Evolutionary conservation across 495 filamentous ascomycete species (phyloP).

Genomic region (Poronia punctata): DNA sequence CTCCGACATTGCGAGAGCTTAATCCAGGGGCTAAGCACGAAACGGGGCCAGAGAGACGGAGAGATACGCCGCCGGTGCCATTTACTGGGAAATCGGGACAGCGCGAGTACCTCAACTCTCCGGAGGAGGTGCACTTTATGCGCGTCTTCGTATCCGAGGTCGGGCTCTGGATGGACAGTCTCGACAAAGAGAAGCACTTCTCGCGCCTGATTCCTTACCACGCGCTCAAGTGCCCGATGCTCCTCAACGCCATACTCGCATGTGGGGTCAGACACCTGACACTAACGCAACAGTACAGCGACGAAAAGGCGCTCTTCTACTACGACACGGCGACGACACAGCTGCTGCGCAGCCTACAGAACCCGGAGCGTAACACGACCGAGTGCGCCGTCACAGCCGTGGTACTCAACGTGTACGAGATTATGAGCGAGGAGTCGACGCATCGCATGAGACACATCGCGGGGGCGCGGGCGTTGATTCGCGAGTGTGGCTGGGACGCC

Average conservation of each 20-base stretch:
- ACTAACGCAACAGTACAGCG: conserved; percentile 62
- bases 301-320: conserved; percentile 73
- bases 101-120: conserved; percentile 54
- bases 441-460: conserved; percentile 83
- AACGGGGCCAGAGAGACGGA: no score
- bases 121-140: conserved; percentile 77
- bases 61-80: conserved; percentile 42
- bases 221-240: conserved; percentile 75
- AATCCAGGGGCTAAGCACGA: conserved; percentile 13
- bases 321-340: conserved; percentile 75
- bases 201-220: conserved; percentile 73
- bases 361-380: conserved; percentile 74
- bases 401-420: conserved; percentile 85
- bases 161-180: conserved; percentile 87
- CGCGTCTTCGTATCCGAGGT: conserved; percentile 90
- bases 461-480: conserved; percentile 79
- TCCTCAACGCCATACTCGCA: conserved; percentile 85
- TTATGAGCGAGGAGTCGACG: conserved; percentile 71
- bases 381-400: conserved; percentile 87
- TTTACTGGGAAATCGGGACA: conserved; percentile 40
- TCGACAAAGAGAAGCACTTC: conserved; percentile 87
- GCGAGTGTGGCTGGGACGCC: conserved; percentile 86
- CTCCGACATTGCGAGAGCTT: conserved; percentile 16
- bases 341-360: conserved; percentile 65
- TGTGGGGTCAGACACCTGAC: conserved; percentile 80